Conservation (phyloP, 2,329 filamentous ascomycete genomes). For the Xylaria multiplex region DNA sequence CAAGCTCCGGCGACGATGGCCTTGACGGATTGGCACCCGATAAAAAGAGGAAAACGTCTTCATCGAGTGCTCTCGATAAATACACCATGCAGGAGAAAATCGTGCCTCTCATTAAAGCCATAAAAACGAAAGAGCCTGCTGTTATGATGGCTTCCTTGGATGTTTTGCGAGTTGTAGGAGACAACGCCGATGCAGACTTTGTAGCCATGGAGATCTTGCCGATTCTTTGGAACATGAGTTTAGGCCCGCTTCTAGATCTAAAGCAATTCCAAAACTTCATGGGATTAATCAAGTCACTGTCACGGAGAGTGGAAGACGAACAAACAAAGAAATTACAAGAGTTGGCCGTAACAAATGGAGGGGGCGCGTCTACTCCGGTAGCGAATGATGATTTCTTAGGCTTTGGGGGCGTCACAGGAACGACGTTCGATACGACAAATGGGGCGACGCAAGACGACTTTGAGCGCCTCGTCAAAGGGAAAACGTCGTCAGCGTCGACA, state of each 20-base stretch:
- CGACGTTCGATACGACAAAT: slow-evolving; percentile 62
- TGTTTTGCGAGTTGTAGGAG: slow-evolving; percentile 85
- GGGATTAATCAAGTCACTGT: slow-evolving; percentile 84
- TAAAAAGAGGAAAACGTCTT: slow-evolving; percentile 70
- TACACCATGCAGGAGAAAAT: slow-evolving; percentile 99
- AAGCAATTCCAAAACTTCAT: slow-evolving; percentile 91
- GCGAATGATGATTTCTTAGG: slow-evolving; percentile 75
- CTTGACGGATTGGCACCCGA: slow-evolving; percentile 74
- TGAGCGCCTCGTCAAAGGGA: slow-evolving; percentile 87
- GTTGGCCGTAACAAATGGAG: slow-evolving; percentile 68
- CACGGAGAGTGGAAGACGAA: slow-evolving; percentile 84
- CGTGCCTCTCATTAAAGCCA: slow-evolving; percentile 85
- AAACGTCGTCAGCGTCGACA: slow-evolving; percentile 54
- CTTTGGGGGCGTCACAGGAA: slow-evolving; percentile 74
- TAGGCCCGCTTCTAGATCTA: slow-evolving; percentile 88
- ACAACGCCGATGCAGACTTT: slow-evolving; percentile 86
- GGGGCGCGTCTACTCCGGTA: slow-evolving; percentile 57
- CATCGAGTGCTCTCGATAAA: slow-evolving; percentile 88
- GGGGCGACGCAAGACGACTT: slow-evolving; percentile 78
- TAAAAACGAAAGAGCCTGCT: slow-evolving; percentile 97
- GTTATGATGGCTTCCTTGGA: slow-evolving; percentile 95
- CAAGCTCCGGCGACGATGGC: slow-evolving; percentile 69
- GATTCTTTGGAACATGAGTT: slow-evolving; percentile 88
- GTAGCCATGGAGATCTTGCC: slow-evolving; percentile 91
- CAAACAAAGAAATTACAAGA: slow-evolving; percentile 90